Base-by-base conservation (phyloP, 2,329 filamentous ascomycete species). In the Atkinsonella hypoxylon region DNA sequence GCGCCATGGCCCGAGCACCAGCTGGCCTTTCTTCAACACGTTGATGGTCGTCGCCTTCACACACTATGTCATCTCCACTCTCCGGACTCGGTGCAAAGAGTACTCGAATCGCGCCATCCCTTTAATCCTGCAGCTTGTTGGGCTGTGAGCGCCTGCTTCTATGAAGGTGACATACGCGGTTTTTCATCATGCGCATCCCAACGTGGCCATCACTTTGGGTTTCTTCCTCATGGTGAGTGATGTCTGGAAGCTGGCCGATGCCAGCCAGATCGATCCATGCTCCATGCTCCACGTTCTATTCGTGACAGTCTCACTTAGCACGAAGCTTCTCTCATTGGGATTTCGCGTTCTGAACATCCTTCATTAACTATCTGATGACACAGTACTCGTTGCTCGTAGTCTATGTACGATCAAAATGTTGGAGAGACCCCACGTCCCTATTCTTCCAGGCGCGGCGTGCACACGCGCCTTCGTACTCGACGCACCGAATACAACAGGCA, bases 131-230 rank as follows among this genome's bases (percentile, higher is more conserved):
- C n/a, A 7, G 15, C n/a, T n/a, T 38, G 11, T 38, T 12, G 34
- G 34, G 34, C 34, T 5, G 34, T 12, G 34, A 26, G 11, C 34
- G 4, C 11, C 34, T 36, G 11, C 22, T n/a, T 20, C 46, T 17
- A 48, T 49, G 47, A 44, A 49, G 47, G 17, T 44, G 13, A 39
- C 39, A 8, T 39, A 32, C 47, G 9, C 11, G 4, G 30, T 8
- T 12, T 39, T 38, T 4, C 47, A 49, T 18, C 47, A 39, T 44
- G 47, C 18, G 20, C 34, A 36, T 18, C 32, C 40, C 2, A n/a
- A 31, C 26, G 47, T 30, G 40, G 55, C 54, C 36, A 51, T 64
- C 17, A 53, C 63, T 18, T 54, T 54, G 2, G 55, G 55, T 3
- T 62, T 65, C 26, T 11, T 56, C 32, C 38, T 48, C 46, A 20